Base-by-base conservation (phyloP, 768 basidiomycete species). In the Calocera cornea region DNA sequence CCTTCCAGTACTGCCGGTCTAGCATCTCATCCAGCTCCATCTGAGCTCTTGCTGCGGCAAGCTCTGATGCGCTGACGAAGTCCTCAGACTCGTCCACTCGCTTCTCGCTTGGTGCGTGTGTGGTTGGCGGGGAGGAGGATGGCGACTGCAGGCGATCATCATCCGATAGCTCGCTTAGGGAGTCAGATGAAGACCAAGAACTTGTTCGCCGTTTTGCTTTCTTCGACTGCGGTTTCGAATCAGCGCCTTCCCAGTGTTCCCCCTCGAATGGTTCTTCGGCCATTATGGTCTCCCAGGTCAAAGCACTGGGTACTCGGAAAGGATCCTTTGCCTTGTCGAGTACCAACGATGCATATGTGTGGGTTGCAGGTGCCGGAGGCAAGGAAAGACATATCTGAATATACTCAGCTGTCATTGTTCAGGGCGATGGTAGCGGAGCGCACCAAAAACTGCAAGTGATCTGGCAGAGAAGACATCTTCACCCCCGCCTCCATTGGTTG, bases 201-300 rank as follows among this genome's bases (percentile, higher is more conserved):
- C 22, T 33, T 27, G 54, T 16, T 29, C 54, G 54, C 31, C 54
- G 54, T 33, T 60, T 60, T 10, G 14, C 54, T 34, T 66, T 66
- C 14, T 17, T 34, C 33, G 47, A 34, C 7, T 33, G 65, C 24
- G 38, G 22, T 3, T 66, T 34, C 54, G 44, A 66, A 3, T 31
- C 3, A 16, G 19, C 34, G 60, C 34, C 88, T 72, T 89, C 83
- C 90, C 90, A 92, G 72, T 92, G 90, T 69, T 92, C 85, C 17
- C 88, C 91, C 75, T 92, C 88, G 69, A 90, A 88, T 2, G 90
- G 89, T 67, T 92, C 90, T 72, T 90, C 90, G 0, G 82, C 82
- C 17, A 92, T 80, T 64, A 93, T 92, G n/a, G 85, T 81, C 68
- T 81, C 79, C 91, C 91, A 93, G 1, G 87, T 89, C 7, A 90